phyloP scores from a whole-genome alignment of 768 basidiomycete genomes.

The Pleurotus salmoneostramineus region DNA sequence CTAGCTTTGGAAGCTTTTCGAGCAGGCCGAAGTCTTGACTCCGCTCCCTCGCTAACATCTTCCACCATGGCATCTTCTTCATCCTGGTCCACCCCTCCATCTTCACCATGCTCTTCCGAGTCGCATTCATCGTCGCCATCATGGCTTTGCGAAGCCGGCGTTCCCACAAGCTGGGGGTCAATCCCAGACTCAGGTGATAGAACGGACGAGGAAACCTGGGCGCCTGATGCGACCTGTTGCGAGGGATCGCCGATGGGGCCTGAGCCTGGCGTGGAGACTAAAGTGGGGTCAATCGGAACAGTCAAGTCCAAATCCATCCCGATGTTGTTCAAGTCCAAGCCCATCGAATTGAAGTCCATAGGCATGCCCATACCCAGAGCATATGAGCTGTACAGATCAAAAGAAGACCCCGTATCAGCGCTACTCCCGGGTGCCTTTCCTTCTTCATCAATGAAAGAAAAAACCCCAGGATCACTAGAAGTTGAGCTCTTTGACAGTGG shows the following conservation, averaged over 20 bases:
- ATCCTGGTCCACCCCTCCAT: constrained; percentile 29
- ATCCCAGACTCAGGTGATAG: constrained; percentile 39
- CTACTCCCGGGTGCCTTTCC: constrained; percentile 12
- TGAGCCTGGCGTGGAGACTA: constrained; percentile 8
- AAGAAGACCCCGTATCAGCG: neutral
- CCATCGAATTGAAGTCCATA: constrained; percentile 22
- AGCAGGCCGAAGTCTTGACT: neutral
- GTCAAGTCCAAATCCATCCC: constrained; percentile 6
- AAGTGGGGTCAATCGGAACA: constrained; percentile 7
- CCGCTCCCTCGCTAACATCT: constrained; percentile 22
- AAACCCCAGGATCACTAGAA: constrained; percentile 14
- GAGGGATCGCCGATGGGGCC: constrained; percentile 8
- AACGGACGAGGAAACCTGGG: constrained; percentile 79
- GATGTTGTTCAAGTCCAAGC: constrained; percentile 13
- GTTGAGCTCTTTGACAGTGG: constrained; percentile 43
- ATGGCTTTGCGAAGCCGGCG: constrained; percentile 46
- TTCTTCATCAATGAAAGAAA: constrained; percentile 6
- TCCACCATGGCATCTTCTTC: constrained; percentile 17
- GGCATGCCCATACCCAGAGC: constrained; percentile 15
- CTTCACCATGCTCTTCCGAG: constrained; percentile 19
- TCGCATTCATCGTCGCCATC: constrained; percentile 25
- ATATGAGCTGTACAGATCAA: constrained; percentile 6
- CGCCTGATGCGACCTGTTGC: constrained; percentile 17
- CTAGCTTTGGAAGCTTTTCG: constrained; percentile 10
- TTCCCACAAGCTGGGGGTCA: constrained; percentile 75